Percentiles rank a stretch among this genome's conserved stretches.
Conservation (phyloP, 163 green algal genomes). For the Scenedesmus sp. region DNA sequence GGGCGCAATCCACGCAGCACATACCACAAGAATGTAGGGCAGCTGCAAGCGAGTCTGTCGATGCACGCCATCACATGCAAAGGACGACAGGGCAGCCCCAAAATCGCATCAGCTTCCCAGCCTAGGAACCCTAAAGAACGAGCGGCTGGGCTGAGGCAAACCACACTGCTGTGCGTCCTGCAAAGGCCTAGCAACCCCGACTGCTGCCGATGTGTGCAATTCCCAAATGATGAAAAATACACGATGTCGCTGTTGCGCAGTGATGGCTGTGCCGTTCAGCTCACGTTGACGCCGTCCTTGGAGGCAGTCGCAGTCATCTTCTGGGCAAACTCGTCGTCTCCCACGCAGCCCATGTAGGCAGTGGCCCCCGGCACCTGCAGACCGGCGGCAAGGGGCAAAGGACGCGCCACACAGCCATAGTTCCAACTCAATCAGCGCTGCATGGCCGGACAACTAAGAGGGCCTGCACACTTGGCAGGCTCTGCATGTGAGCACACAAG, state of each 20-base stretch:
- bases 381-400: neutral
- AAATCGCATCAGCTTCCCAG: too few relatives aligned
- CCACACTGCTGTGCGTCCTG: neutral
- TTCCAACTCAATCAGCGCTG: neutral
- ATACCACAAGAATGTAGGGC: neutral
- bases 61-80: too few relatives aligned
- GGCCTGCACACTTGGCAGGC: too few relatives aligned
- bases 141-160: neutral
- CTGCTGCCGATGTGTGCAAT: too few relatives aligned
- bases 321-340: conserved; percentile 92
- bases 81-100: conserved; percentile 74
- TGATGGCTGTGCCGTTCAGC: conserved; percentile 17
- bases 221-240: too few relatives aligned
- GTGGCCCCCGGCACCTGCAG: conserved; percentile 82
- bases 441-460: too few relatives aligned
- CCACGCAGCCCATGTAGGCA: conserved; percentile 98
- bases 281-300: conserved; percentile 92
- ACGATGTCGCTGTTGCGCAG: neutral
- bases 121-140: too few relatives aligned
- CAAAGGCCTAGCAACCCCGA: too few relatives aligned
- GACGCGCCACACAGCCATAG: neutral
- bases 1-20: conserved; percentile 25
- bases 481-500: too few relatives aligned
- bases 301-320: conserved; percentile 85
- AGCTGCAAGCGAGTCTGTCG: neutral